phyloP scores from a whole-genome alignment of 345 rosid genomes.

The Eucalyptus lansdowneana region DNA sequence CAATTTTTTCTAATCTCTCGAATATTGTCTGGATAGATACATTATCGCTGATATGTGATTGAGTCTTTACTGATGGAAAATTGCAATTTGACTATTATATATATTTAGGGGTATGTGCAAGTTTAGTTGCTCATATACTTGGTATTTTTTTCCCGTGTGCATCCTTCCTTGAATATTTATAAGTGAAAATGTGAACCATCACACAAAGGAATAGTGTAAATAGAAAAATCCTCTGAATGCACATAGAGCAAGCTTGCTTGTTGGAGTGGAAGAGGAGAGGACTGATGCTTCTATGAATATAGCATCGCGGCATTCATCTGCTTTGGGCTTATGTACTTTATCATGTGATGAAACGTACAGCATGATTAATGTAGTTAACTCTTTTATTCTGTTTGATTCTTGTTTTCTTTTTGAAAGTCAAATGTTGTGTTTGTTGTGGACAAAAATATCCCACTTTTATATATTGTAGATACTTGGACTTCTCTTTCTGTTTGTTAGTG shows the following conservation, averaged over 20 bases:
- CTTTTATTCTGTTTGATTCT: not conserved
- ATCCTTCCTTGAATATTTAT: not conserved
- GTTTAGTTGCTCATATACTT: not conserved
- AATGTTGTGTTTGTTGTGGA: not conserved
- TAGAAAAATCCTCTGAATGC: not conserved
- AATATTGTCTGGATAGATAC: not conserved
- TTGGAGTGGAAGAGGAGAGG: not conserved
- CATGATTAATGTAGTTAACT: not conserved
- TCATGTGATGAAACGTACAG: not conserved
- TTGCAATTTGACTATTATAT: not conserved
- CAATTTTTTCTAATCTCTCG: not conserved
- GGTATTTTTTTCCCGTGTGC: not conserved
- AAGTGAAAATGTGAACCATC: not conserved
- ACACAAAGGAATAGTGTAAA: not conserved
- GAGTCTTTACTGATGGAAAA: not conserved
- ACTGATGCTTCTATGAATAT: not conserved
- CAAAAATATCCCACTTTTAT: not conserved
- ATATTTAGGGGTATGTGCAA: not conserved
- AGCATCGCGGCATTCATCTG: not conserved
- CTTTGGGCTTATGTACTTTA: not conserved
- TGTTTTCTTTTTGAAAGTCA: not conserved
- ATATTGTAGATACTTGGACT: not conserved
- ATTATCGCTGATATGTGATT: not conserved
- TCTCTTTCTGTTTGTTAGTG: not conserved
- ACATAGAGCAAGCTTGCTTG: not conserved